Percentiles rank a stretch among this genome's conserved stretches.
Evolutionary conservation across 176 grass and related monocot genomes (phyloP).

Genomic region (Cenchrus fungigraminus): DNA sequence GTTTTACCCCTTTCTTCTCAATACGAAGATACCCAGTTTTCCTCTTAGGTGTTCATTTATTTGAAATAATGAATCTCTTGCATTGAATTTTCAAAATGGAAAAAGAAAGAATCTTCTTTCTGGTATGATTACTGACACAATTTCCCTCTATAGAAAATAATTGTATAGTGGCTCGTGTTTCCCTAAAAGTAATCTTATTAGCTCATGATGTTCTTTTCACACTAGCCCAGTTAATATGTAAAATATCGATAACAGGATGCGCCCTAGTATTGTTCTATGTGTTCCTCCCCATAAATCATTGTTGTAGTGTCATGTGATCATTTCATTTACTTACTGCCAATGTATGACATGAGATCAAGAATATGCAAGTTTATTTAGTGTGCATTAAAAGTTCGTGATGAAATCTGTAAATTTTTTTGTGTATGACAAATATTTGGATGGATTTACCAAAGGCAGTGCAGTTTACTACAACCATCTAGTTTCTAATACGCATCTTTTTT

Average conservation of each 20-base stretch:
- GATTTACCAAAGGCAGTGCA: not conserved
- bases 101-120: not conserved
- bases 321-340: not conserved
- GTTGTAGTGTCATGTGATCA: not conserved
- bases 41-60: not conserved
- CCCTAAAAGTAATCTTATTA: not conserved
- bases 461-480: not conserved
- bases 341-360: not conserved
- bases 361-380: not conserved
- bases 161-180: not conserved
- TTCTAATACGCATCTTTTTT: constrained; percentile 53
- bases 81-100: not conserved
- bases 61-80: not conserved
- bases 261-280: constrained; percentile 14
- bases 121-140: not conserved
- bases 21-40: not conserved
- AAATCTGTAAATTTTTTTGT: not conserved
- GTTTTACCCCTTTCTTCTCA: not conserved
- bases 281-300: not conserved
- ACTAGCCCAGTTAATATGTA: not conserved
- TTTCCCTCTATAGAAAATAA: not conserved
- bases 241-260: not conserved
- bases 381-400: not conserved
- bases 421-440: not conserved
- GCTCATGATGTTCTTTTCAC: constrained; percentile 18